Evolutionary conservation across 108 stramenopile genomes (phyloP), one percentile per base, ranked within the genome.

Genomic region (Discostella stelligeroides): DNA sequence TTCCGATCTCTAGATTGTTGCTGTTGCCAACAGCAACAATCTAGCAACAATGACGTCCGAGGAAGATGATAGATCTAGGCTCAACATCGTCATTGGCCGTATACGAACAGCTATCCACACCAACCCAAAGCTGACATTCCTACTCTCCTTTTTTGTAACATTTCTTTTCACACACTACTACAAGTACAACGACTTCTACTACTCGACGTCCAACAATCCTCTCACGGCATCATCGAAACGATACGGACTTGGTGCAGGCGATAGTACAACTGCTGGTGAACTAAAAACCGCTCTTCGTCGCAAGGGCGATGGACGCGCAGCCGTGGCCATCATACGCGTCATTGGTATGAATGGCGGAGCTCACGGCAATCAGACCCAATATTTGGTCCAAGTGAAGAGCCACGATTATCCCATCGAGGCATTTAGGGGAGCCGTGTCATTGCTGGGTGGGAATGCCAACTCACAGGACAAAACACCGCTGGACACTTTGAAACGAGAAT

Each of bases 371-470:
- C 15, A 48, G 11, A 46, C 64, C 8, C 53, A 58, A 68, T 80
- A 80, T 43, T 47, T 80, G n/a, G 79, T 80, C 0, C 79, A 80
- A 43, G 54, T 73, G 20, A 80, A 80, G 37, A 72, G 70, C 41
- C 79, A 80, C 54, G 72, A 80, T 69, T 80, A 80, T 68, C 79
- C 79, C 67, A 80, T 80, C 28, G 7, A 53, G 37, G 46, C 53
- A n/a, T 80, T 80, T 53, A 51, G 79, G 4, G 79, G 79, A 13
- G 17, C 72, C 41, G 60, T 80, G 0, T 80, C 71, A 41, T 46
- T 80, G 4, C 55, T 80, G 21, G 79, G 79, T 3, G 79, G 79
- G 10, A 80, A 73, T 46, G 72, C 72, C 51, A 65, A 69, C 45
- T n/a, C 4, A 5, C 11, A 53, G 12, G 79, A 73, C 53, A 55